Base-by-base conservation (phyloP, 1,284 basidiomycete species). In the Apiotrichum porosum region DNA sequence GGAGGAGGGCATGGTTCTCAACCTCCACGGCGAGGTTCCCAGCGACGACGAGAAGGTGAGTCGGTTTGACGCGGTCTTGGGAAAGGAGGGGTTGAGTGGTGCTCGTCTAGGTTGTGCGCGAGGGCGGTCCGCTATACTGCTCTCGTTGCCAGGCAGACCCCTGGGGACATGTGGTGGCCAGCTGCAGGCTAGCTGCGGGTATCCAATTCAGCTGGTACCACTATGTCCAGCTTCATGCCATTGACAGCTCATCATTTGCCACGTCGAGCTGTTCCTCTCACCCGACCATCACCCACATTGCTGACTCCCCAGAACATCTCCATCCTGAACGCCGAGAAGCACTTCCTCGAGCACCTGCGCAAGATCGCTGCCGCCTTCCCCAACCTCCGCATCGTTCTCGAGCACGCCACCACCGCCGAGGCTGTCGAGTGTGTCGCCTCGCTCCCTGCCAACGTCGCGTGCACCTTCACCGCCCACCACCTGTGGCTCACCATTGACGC, bases 401-500 rank as follows among this genome's bases (percentile, higher is more conserved):
- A 99, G 73, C 95, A 99, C 66, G 95, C 95, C n/a, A 99, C 95
- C 0, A 97, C 93, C 2, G 81, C 87, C 32, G 90, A 88, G 31
- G 93, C 95, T 0, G 83, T 99, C n/a, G 89, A 94, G 62, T 82
- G 84, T 18, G 88, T 97, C 61, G 86, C 86, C 68, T 77, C 81
- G 36, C 84, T 92, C 24, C 89, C 89, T 0, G 76, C 79, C 36
- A 97, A 90, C 31, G 94, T 99, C 23, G 94, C 83, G 12, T 98
- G 95, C 73, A 91, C 88, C 6, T 97, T 99, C 74, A 99, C 95
- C 3, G 86, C 93, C 0, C 95, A 99, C 74, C 95, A 99, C 70
- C 82, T 99, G 32, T 84, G 83, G 33, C 79, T 99, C 47, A 94
- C 88, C 2, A 90, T 98, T 9, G 95, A 99, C 72, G 88, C 95